Evolutionary conservation across 169 alveolate genomes (phyloP).

Genomic region (Perkinsus olseni): DNA sequence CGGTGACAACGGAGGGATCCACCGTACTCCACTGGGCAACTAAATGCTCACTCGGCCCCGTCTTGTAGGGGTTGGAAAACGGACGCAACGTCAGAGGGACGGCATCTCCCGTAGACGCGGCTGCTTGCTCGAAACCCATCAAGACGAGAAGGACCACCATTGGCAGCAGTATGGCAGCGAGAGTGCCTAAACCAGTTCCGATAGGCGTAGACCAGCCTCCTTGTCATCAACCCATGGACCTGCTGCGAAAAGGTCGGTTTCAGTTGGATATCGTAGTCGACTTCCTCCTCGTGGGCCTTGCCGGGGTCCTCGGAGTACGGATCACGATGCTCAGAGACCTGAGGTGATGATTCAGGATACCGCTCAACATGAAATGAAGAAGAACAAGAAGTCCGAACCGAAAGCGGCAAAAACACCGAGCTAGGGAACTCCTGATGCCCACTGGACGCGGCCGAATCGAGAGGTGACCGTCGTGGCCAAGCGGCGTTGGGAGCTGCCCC

Average conservation of each 20-base stretch:
- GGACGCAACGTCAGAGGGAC: background rate
- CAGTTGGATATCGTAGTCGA: background rate
- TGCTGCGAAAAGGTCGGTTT: background rate
- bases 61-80: background rate
- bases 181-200: background rate
- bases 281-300: background rate
- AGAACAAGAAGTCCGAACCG: no score
- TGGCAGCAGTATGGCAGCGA: background rate
- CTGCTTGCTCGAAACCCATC: background rate
- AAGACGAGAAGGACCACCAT: background rate
- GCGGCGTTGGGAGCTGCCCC: no score
- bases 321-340: no score
- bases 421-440: no score
- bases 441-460: no score
- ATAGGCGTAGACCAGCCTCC: background rate
- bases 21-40: background rate
- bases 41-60: background rate
- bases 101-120: background rate
- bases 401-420: no score
- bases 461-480: no score
- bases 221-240: background rate
- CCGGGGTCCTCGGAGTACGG: no score
- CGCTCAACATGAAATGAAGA: no score
- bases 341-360: no score
- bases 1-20: background rate